Percentiles rank a stretch among this genome's conserved stretches.
phyloP scores from a whole-genome alignment of 2,329 filamentous ascomycete genomes.

The Calonectria henricotiae region DNA sequence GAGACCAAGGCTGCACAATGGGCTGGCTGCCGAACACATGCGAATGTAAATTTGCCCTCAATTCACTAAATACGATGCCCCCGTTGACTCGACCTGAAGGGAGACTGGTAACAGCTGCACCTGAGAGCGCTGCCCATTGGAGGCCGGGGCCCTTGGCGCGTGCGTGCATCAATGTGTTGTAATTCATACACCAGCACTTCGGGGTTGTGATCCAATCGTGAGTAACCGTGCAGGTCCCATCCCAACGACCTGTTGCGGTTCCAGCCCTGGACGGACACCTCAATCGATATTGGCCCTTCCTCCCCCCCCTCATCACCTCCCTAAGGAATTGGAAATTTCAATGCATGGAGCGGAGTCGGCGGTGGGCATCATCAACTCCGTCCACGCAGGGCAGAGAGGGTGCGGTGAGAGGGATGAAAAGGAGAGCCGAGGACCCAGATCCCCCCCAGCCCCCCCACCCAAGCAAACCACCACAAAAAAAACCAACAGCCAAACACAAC shows the following conservation, averaged over 20 bases:
- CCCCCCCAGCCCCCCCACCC: too few relatives aligned
- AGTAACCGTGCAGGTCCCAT: slow-evolving; percentile 15
- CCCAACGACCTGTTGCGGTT: slow-evolving; percentile 16
- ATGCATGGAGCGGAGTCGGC: slow-evolving; percentile 27
- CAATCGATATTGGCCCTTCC: not conserved
- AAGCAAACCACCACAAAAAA: too few relatives aligned
- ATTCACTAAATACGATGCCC: slow-evolving; percentile 21
- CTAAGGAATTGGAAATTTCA: slow-evolving; percentile 1
- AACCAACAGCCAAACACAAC: too few relatives aligned
- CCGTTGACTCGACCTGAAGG: slow-evolving; percentile 12
- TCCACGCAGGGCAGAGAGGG: not conserved
- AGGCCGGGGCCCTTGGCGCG: slow-evolving; percentile 16
- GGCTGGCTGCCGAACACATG: slow-evolving; percentile 13
- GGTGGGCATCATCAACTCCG: slow-evolving; percentile 9
- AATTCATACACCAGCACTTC: slow-evolving; percentile 31
- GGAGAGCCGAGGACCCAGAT: not conserved
- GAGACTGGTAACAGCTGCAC: not conserved
- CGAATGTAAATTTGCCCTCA: slow-evolving; percentile 11
- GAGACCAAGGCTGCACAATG: slow-evolving; percentile 15
- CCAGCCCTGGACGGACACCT: slow-evolving; percentile 19
- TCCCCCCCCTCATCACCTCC: not conserved
- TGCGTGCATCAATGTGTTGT: slow-evolving; percentile 39
- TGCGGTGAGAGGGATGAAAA: slow-evolving; percentile 33
- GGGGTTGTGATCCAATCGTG: slow-evolving; percentile 31
- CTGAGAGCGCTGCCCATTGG: not conserved